Evolutionary conservation across 495 filamentous ascomycete species (phyloP), one percentile per base, ranked within the genome.

Genomic region (Saxophila tyrrhenica): DNA sequence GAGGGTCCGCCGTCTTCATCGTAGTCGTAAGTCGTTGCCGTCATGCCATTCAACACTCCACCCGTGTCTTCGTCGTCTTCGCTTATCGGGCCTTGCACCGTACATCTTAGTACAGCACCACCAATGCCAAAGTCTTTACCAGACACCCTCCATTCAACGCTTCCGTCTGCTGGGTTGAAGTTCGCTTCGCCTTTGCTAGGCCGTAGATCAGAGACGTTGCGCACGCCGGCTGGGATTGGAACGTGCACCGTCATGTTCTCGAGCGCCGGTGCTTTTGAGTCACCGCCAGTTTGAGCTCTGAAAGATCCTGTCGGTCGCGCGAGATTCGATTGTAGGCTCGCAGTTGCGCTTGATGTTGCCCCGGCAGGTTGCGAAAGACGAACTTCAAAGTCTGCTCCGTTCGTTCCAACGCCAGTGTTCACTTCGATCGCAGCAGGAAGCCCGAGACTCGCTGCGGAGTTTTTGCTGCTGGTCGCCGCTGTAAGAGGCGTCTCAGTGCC

Each of bases 351-450:
- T 9, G 65, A 64, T 8, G 51, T 17, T 17, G 32, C 45, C 15
- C 57, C 41, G 17, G 58, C 46, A 43, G 77, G 76, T 25, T 94
- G 75, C 42, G 80, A 77, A 11, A 96, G 67, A 29, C 86, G 78
- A 25, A 95, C 86, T 65, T 98, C 92, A 58, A 98, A 97, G 23
- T 98, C 92, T 2, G 84, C 75, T 9, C 83, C 87, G 0, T 67
- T 70, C 8, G 75, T 67, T 0, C 92, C 92, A 5, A 95, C 70
- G 1, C 79, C 78, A 22, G 87, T 94, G 49, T 81, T 82, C 41
- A 98, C 79, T 61, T 95, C 86, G 16, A 95, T 72, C 23, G 75
- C 76, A 0, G 91, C 86, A 0, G 92, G 92, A 7, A 98, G 69
- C 54, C 87, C 85, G 1, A 96, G 70, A 63, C 80, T 85, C 47